Evolutionary conservation across 208 protist species (phyloP).

Genomic region (Crithidia fasciculata): DNA sequence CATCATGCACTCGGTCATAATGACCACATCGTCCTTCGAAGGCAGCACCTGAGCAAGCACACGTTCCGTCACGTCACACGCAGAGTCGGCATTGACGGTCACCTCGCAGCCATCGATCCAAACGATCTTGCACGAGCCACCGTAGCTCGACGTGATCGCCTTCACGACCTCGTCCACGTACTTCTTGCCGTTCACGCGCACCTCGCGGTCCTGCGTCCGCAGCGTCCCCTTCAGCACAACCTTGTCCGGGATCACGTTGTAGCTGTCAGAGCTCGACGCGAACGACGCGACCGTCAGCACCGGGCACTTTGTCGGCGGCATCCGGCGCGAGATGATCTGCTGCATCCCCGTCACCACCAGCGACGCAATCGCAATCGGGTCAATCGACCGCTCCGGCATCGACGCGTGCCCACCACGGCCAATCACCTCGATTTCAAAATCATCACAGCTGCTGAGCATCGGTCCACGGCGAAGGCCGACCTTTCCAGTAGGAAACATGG

Average conservation of each 20-base stretch:
- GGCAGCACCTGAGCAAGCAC: conserved; percentile 38
- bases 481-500: conserved; percentile 14
- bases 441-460: conserved; percentile 32
- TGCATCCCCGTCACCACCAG: conserved; percentile 54
- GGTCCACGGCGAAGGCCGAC: conserved; percentile 30
- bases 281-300: conserved; percentile 55
- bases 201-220: conserved; percentile 41
- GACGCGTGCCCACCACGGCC: conserved; percentile 71
- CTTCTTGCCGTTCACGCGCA: conserved; percentile 34
- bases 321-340: conserved; percentile 54
- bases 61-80: conserved; percentile 42
- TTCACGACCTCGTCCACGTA: conserved; percentile 38
- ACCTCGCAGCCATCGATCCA: conserved; percentile 49
- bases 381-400: conserved; percentile 51
- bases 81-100: conserved; percentile 45
- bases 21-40: conserved; percentile 32
- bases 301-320: conserved; percentile 39
- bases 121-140: conserved; percentile 32
- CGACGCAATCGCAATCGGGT: conserved; percentile 52
- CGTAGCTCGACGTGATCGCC: conserved; percentile 31
- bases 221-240: conserved; percentile 55
- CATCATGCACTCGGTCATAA: conserved; percentile 25
- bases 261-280: conserved; percentile 46
- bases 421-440: conserved; percentile 42
- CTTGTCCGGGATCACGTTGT: conserved; percentile 64